Conservation (phyloP, 768 basidiomycete genomes). For the Mycena vitilis region DNA sequence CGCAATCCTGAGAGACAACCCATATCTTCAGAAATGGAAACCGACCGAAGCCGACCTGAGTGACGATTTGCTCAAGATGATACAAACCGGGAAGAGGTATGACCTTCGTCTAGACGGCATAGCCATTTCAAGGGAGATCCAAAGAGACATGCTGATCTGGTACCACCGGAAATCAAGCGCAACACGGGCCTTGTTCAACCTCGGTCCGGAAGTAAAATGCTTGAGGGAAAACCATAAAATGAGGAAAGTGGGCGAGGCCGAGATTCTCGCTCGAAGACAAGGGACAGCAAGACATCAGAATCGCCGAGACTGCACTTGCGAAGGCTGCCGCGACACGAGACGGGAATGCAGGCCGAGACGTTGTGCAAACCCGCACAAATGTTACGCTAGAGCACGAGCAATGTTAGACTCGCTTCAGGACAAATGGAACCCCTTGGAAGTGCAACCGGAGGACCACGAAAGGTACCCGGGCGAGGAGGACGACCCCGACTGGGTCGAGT, state of each 20-base stretch:
- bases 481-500: conserved; percentile 7
- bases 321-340: background rate
- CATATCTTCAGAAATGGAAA: background rate
- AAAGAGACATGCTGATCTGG: background rate
- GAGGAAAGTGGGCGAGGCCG: background rate
- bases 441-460: conserved; percentile 27
- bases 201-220: background rate
- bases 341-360: background rate
- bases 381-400: conserved; percentile 13
- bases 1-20: too few relatives aligned
- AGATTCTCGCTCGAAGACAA: background rate
- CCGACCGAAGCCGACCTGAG: too few relatives aligned
- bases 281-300: too few relatives aligned
- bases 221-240: conserved; percentile 1
- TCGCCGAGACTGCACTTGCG: too few relatives aligned
- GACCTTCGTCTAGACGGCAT: too few relatives aligned
- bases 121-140: background rate
- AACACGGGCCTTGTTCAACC: background rate
- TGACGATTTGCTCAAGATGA: too few relatives aligned
- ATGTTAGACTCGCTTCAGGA: conserved; percentile 18
- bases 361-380: conserved; percentile 22
- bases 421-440: conserved; percentile 29
- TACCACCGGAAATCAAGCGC: background rate
- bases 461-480: background rate
- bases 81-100: too few relatives aligned